Evolutionary conservation across 2,329 filamentous ascomycete genomes (phyloP), one percentile per base, ranked within the genome.

Genomic region (Pseudogymnoascus sp.): DNA sequence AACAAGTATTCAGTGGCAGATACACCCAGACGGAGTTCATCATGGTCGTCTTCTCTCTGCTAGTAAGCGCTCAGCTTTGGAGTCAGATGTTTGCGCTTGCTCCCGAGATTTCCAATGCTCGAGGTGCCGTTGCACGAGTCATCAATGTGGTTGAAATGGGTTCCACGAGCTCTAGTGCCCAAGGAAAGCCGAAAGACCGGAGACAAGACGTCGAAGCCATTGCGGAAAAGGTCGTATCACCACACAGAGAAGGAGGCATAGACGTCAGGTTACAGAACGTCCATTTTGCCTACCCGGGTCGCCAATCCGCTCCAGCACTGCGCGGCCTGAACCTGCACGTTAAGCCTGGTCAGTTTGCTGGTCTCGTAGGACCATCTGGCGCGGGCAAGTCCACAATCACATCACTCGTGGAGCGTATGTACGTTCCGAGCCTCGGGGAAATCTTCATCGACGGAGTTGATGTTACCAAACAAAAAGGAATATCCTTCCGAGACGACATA

Each of bases 381-480:
- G 88, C 85, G 62, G 87, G 87, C 36, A 90, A 92, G 75, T 88
- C 86, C 0, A 90, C 85, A 14, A 85, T 90, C 43, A 82, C 93
- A 36, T 79, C 80, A 59, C 74, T 87, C 0, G 72, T 87, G 6
- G 85, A 87, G 72, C 80, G 84, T 12, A 91, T 91, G 73, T 92
- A 92, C 70, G 83, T 89, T 43, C 75, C 83, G 0, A 75, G 79
- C 6, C 74, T 78, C 6, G 90, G 90, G 6, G 74, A 76, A 6
- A 85, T 93, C 61, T 75, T 85, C 1, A 81, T 85, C 69, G 84
- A 88, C 68, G 82, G 79, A 6, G 75, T 77, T 58, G 78, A 86
- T 65, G 82, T 90, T 43, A 71, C 75, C 1, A 69, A 76, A 0
- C 71, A 89, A 58, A 82, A 86, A 59, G 78, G 87, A 0, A 79